Evolutionary conservation across 768 basidiomycete species (phyloP), one percentile per base, ranked within the genome.

Genomic region (Mycena kentingensis): DNA sequence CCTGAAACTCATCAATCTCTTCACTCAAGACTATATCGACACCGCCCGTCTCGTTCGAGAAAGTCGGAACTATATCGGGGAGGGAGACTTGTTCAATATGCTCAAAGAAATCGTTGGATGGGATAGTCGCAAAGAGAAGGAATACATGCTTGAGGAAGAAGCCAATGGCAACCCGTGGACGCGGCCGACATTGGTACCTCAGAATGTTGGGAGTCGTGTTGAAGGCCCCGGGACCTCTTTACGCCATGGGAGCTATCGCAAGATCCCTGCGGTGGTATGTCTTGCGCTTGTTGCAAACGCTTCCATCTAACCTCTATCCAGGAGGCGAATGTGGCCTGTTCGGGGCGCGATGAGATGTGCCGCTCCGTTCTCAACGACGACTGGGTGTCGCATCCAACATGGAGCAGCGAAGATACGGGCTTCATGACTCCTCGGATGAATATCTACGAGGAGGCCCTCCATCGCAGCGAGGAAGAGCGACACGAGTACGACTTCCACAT

Each of bases 401-500:
- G 93, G 85, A 87, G 90, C 3, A 90, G 87, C 60, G 97, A 99
- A 67, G 95, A 96, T 59, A 85, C 93, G 1, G 93, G 90, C 1
- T 97, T 97, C 63, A 75, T 89, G 55, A 82, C 91, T 0, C 88
- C 93, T 67, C 88, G 89, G 73, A 97, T 96, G 79, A 99, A 98
- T 70, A 79, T 87, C 1, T 99, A 90, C 69, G 97, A 98, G 68
- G 97, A 98, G 65, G 95, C 95, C 0, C 78, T 98, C 10, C 95
- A 98, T 71, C 88, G 94, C 29, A 89, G 88, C 44, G 97, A 99
- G 64, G 97, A 99, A 68, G 97, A 99, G 67, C 85, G 97, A 5
- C 97, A 99, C 67, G 96, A 98, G 69, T 99, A 98, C 67, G 96
- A 98, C 67, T 98, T 97, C 74, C 93, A 98, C 67, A 91, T 98